These are phyloP conservation scores for Sapria himalayana DNA, from an alignment of 345 rosid genomes.

Conservation along the genomic window DNA sequence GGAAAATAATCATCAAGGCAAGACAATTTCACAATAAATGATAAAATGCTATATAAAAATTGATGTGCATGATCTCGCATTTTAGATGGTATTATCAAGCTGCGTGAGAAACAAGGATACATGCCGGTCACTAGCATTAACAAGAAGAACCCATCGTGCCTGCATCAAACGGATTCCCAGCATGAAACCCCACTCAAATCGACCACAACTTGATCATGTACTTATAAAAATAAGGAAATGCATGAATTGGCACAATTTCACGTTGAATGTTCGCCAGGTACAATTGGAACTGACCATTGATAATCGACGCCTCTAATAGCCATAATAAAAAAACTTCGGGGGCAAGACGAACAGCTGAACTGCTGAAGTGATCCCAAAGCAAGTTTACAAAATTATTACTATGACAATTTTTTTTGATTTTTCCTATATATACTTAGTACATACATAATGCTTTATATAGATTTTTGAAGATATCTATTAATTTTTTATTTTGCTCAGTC, in stretches of 20 bases:
- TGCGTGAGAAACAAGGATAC: constrained; percentile 53
- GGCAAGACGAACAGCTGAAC: no score
- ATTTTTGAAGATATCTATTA: no score
- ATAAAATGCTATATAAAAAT: no score
- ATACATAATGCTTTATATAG: no score
- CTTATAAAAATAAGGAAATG: neutral
- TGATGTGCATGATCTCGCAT: no score
- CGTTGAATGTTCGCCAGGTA: no score
- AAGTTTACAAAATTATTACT: no score
- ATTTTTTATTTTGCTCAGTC: no score
- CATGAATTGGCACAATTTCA: constrained; percentile 2
- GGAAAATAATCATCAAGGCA: constrained; percentile 7
- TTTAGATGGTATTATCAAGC: no score
- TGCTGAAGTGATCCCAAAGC: no score
- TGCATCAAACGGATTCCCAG: constrained; percentile 16
- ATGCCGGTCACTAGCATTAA: constrained; percentile 95
- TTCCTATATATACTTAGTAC: no score
- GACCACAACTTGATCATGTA: neutral
- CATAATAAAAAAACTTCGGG: constrained; percentile 17
- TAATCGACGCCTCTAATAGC: constrained; percentile 81
- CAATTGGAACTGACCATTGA: constrained; percentile 55
- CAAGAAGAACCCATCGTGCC: constrained; percentile 98
- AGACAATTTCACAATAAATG: neutral
- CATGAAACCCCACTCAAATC: constrained; percentile 5
- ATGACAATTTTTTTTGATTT: no score